These are phyloP conservation scores for Suaeda aralocaspica DNA, from an alignment of 148 eudicot species.

Conservation along the genomic window DNA sequence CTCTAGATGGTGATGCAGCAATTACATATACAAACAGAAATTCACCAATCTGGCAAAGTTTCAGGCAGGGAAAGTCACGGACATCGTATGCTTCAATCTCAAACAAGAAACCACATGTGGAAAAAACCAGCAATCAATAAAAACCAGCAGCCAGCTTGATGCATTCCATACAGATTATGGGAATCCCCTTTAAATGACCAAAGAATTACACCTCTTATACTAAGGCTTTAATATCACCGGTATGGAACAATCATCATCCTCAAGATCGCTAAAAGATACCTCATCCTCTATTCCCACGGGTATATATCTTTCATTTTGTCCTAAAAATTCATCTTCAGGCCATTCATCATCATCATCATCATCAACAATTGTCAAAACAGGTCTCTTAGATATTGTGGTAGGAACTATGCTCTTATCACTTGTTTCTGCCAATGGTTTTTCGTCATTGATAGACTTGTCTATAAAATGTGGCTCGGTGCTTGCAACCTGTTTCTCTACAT, in stretches of 20 bases:
- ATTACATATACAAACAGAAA: slow-evolving; percentile 15
- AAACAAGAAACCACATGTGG: slow-evolving; percentile 2
- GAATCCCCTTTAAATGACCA: slow-evolving; percentile 3
- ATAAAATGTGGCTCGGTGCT: slow-evolving; percentile 36
- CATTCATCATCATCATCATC: slow-evolving; percentile 84
- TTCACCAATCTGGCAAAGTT: slow-evolving; percentile 1
- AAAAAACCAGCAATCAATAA: not conserved
- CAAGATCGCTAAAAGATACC: slow-evolving; percentile 89
- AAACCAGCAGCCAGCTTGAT: slow-evolving; percentile 1
- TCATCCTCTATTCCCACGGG: slow-evolving; percentile 57
- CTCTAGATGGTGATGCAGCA: slow-evolving; percentile 9
- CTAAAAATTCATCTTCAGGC: slow-evolving; percentile 66
- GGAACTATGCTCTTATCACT: slow-evolving; percentile 25
- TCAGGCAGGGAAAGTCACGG: not conserved
- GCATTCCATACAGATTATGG: slow-evolving; percentile 5
- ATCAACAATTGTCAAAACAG: slow-evolving; percentile 40
- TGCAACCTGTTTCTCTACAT: slow-evolving; percentile 41
- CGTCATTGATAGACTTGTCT: slow-evolving; percentile 54
- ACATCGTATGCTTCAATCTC: slow-evolving; percentile 1
- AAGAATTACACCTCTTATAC: slow-evolving; percentile 14
- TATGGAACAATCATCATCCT: slow-evolving; percentile 71
- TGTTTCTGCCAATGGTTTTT: slow-evolving; percentile 34
- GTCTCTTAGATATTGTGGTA: slow-evolving; percentile 30
- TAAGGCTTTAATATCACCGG: slow-evolving; percentile 44
- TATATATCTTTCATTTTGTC: slow-evolving; percentile 33